Evolutionary conservation across 305 asterid genomes (phyloP).

Genomic region (Withania somnifera): DNA sequence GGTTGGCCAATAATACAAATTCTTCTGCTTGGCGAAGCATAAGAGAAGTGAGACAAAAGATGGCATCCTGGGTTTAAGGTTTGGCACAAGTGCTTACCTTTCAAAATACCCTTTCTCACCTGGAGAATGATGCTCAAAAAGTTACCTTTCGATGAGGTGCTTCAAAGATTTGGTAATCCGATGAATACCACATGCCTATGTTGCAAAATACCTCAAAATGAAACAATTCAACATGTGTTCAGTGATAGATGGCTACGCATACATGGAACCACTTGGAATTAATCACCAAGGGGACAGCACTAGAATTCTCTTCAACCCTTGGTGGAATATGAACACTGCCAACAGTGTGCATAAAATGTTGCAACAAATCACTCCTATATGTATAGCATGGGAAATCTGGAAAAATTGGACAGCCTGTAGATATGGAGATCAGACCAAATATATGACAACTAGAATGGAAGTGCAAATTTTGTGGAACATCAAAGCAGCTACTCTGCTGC

Average conservation of each 20-base stretch:
- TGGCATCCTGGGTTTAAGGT: too few relatives aligned
- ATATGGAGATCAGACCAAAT: too few relatives aligned
- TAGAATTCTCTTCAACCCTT: not conserved
- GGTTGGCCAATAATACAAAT: too few relatives aligned
- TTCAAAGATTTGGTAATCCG: not conserved
- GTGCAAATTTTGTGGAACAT: too few relatives aligned
- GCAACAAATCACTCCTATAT: too few relatives aligned
- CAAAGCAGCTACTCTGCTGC: too few relatives aligned
- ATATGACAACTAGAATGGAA: too few relatives aligned
- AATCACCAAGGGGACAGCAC: not conserved
- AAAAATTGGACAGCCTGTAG: too few relatives aligned
- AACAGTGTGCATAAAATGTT: too few relatives aligned
- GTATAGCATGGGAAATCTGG: too few relatives aligned
- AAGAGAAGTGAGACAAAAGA: too few relatives aligned
- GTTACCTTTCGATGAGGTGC: not conserved
- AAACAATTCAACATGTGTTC: not conserved
- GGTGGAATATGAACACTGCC: not conserved
- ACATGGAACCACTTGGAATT: not conserved
- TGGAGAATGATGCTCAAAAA: not conserved
- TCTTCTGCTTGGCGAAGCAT: not conserved
- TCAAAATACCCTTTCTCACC: not conserved
- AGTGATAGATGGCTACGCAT: not conserved
- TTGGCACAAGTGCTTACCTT: not conserved
- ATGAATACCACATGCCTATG: not conserved
- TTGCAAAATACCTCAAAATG: too few relatives aligned